These are phyloP conservation scores for Aspergillus candidus DNA, from an alignment of 2,329 filamentous ascomycete species.

Conservation along the genomic window DNA sequence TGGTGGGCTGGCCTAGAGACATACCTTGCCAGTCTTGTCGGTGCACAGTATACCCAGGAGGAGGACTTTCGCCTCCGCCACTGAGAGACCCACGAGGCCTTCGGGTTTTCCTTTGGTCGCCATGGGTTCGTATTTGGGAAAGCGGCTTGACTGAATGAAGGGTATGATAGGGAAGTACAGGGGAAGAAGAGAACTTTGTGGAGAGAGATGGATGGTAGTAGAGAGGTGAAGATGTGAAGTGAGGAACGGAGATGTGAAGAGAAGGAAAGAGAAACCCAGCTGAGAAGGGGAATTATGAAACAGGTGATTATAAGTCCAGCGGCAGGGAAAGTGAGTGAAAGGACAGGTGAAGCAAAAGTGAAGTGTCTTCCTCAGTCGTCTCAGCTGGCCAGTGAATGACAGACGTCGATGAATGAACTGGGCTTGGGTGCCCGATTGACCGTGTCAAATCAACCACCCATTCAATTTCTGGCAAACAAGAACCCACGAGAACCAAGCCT, in stretches of 20 bases:
- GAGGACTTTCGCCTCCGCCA: constrained; percentile 15
- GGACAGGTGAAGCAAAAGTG: constrained; percentile 4
- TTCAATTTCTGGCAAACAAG: no score
- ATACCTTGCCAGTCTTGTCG: constrained; percentile 13
- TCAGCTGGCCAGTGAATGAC: no score
- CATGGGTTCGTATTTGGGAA: not conserved
- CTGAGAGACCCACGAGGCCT: constrained; percentile 11
- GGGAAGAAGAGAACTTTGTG: not conserved
- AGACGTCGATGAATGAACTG: no score
- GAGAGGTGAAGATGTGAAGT: not conserved
- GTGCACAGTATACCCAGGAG: constrained; percentile 14
- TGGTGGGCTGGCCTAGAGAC: not conserved
- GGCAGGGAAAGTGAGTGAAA: not conserved
- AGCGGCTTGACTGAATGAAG: not conserved
- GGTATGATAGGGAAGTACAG: not conserved
- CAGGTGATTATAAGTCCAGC: not conserved
- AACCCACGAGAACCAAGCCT: no score
- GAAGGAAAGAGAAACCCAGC: constrained; percentile 2
- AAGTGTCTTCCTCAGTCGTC: not conserved
- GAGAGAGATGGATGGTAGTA: not conserved
- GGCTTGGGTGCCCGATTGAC: no score
- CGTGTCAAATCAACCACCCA: no score
- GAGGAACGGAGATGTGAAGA: not conserved
- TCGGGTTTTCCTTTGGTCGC: constrained; percentile 16
- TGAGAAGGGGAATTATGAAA: constrained; percentile 1